Evolutionary conservation across 2,329 filamentous ascomycete species (phyloP).

Genomic region (Ceratocystis papillata): DNA sequence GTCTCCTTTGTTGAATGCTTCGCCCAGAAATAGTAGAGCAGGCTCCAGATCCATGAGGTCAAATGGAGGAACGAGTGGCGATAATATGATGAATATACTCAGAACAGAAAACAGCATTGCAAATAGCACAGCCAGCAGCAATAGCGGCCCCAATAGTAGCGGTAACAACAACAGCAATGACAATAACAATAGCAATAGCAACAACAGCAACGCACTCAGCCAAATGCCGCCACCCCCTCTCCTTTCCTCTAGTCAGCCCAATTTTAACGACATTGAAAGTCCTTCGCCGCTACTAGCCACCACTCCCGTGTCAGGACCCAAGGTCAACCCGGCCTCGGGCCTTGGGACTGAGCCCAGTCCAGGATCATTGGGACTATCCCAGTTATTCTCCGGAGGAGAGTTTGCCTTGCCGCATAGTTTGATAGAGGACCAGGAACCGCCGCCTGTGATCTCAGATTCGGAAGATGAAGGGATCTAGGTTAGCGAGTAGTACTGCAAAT

Average conservation of each 20-base stretch:
- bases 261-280: constrained; percentile 27
- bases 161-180: not conserved
- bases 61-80: not conserved
- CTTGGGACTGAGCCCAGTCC: constrained; percentile 1
- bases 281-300: constrained; percentile 23
- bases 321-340: not conserved
- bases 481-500: too few relatives aligned
- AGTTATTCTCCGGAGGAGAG: constrained; percentile 42
- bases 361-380: constrained; percentile 32
- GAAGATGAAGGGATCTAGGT: constrained; percentile 28
- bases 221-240: constrained; percentile 17
- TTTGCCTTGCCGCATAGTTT: constrained; percentile 41
- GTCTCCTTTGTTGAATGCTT: constrained; percentile 29
- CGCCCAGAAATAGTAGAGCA: constrained; percentile 22
- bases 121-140: not conserved
- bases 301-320: not conserved
- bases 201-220: constrained; percentile 10
- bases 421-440: constrained; percentile 31
- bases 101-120: not conserved
- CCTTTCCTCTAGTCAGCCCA: constrained; percentile 25
- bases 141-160: not conserved
- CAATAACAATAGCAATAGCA: not conserved
- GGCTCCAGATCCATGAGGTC: constrained; percentile 13
- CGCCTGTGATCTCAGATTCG: constrained; percentile 34
- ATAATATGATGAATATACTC: not conserved